A percentile compares a stretch with the other conserved stretches of the same genome.
phyloP scores from a whole-genome alignment of 352 stramenopile species.

The Blastocystis sp. region DNA sequence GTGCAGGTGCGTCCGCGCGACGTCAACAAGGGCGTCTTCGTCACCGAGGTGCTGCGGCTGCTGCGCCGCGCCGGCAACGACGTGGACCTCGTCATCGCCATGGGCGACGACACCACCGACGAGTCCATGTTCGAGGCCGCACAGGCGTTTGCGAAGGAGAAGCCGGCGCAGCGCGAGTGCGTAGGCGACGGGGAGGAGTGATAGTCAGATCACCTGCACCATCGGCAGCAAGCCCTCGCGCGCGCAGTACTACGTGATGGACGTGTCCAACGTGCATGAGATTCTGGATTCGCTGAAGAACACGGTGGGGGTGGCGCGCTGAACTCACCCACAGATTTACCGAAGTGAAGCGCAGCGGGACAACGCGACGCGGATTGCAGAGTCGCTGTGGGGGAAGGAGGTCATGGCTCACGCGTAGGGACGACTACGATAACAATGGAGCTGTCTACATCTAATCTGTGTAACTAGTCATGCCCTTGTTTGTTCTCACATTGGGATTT shows the following conservation, averaged over 20 bases:
- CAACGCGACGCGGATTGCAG: background rate
- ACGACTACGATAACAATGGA: conserved; percentile 6
- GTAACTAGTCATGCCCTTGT: background rate
- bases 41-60: conserved; percentile 79
- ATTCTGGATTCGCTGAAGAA: conserved; percentile 38
- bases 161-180: background rate
- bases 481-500: background rate
- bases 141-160: conserved; percentile 53
- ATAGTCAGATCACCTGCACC: conserved; percentile 81
- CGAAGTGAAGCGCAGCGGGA: background rate
- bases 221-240: conserved; percentile 94
- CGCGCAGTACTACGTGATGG: conserved; percentile 91
- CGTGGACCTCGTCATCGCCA: conserved; percentile 84
- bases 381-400: background rate
- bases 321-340: background rate
- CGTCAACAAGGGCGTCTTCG: conserved; percentile 92
- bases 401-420: background rate
- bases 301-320: background rate
- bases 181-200: background rate
- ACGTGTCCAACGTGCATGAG: conserved; percentile 86
- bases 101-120: conserved; percentile 94
- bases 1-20: conserved; percentile 92
- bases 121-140: conserved; percentile 80
- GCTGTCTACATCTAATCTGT: conserved; percentile 28
- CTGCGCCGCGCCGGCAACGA: conserved; percentile 48